Conservation (phyloP, 306 rosid species). For the Vigna unguiculata region DNA sequence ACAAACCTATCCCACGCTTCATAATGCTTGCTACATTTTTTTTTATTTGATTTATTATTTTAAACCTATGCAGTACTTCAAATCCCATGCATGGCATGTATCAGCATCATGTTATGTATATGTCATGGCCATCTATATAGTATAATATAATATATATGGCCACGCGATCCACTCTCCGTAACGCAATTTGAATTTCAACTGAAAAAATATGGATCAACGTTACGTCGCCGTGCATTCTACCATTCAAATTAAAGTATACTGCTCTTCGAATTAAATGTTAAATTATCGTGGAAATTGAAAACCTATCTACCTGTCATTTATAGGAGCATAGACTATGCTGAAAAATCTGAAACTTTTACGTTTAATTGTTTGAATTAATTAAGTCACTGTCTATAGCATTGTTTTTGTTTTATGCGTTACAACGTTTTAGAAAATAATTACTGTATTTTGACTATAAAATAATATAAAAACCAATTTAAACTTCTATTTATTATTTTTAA, state of each 20-base stretch:
- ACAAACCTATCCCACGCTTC: constrained; percentile 26
- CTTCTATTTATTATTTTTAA: too few relatives aligned
- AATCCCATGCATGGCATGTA: neutral
- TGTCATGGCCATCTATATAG: neutral
- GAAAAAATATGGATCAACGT: neutral
- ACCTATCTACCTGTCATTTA: neutral
- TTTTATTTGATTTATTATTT: neutral
- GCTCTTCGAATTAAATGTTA: neutral
- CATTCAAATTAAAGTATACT: neutral
- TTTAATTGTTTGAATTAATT: neutral
- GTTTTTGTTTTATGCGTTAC: neutral
- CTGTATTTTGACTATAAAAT: neutral
- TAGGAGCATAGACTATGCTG: neutral
- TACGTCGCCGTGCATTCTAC: neutral
- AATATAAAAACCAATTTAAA: too few relatives aligned
- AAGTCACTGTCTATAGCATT: neutral
- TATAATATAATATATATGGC: neutral
- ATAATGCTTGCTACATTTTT: constrained; percentile 8
- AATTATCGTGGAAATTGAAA: neutral
- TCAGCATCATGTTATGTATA: neutral
- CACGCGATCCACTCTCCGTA: neutral
- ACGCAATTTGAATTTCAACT: neutral
- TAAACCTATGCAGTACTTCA: neutral
- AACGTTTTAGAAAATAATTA: neutral
- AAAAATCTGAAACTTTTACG: neutral